Conservation (phyloP, 352 stramenopile species). For the Phytopythium oedochilum region DNA sequence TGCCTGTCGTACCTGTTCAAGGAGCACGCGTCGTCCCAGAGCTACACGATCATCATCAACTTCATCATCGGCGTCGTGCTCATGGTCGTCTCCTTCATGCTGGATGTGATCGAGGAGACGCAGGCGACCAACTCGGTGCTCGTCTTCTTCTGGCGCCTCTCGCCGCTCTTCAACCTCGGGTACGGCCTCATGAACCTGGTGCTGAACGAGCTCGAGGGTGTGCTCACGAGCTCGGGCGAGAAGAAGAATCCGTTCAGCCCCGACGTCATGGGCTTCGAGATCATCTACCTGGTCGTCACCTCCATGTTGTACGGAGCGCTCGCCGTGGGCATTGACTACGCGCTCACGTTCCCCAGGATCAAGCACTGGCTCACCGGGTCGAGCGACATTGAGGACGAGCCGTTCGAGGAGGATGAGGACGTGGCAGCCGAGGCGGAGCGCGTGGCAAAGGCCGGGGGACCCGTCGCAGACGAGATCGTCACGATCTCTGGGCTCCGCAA, state of each 20-base stretch:
- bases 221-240: constrained; percentile 1
- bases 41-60: constrained; percentile 53
- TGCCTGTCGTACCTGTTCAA: constrained; percentile 53
- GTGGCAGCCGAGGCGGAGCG: constrained; percentile 31
- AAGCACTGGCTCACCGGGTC: constrained; percentile 24
- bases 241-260: constrained; percentile 29
- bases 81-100: constrained; percentile 49
- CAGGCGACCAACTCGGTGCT: constrained; percentile 29
- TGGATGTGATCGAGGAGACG: constrained; percentile 22
- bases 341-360: constrained; percentile 57
- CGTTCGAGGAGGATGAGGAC: constrained; percentile 30
- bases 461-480: constrained; percentile 23
- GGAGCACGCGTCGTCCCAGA: constrained; percentile 41
- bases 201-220: constrained; percentile 20
- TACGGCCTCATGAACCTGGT: constrained; percentile 34
- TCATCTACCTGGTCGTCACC: constrained; percentile 44
- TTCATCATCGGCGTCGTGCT: constrained; percentile 55
- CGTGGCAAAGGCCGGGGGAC: constrained; percentile 12
- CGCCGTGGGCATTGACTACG: constrained; percentile 51
- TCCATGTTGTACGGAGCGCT: constrained; percentile 29
- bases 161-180: constrained; percentile 54
- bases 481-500: constrained; percentile 54
- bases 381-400: constrained; percentile 45
- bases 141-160: constrained; percentile 57
- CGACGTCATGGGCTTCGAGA: constrained; percentile 45